Evolutionary conservation across 1,284 basidiomycete genomes (phyloP), one percentile per base, ranked within the genome.

Genomic region (Rhodotorula sp.): DNA sequence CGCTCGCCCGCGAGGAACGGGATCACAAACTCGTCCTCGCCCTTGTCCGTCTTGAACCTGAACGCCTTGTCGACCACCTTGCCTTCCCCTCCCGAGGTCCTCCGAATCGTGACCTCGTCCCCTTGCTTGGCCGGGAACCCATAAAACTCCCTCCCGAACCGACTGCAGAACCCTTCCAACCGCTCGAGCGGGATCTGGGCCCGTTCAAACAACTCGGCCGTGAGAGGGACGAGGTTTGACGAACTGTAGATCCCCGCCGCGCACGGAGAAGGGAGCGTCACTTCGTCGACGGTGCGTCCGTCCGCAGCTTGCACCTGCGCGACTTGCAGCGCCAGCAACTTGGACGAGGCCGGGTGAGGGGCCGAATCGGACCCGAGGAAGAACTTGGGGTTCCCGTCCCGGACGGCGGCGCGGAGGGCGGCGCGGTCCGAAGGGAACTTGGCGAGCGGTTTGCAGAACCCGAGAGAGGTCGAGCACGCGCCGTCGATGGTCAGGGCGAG

Each of bases 301-400:
- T 64, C 63, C 3, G 44, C 53, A 15, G 45, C 24, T 4, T 6
- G 26, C 42, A 70, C 53, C 54, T 62, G 56, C 24, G 51, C 56
- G 57, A 74, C 74, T 15, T 68, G 88, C 4, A 87, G 85, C 68
- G 88, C 87, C 12, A 86, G 88, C 22, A 91, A 86, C 82, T 99
- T 99, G 69, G 85, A 85, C n/a, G 85, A 81, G 17, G 88, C 84
- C 2, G 91, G 89, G 81, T 99, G 96, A 37, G 96, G 96, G 1
- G 96, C 96, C 45, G 91, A 95, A 82, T 99, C 96, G 26, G 93
- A 96, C 24, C 96, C 96, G 59, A 99, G 85, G 87, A 99, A 99
- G 83, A 99, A 99, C 68, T 92, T 89, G 3, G 93, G 90, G 81
- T 97, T 92, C 3, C 95, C 93, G 89, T 64, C 70, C 15, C 83